Base-by-base conservation (phyloP, 129 eudicot species). In the Dittrichia graveolens region DNA sequence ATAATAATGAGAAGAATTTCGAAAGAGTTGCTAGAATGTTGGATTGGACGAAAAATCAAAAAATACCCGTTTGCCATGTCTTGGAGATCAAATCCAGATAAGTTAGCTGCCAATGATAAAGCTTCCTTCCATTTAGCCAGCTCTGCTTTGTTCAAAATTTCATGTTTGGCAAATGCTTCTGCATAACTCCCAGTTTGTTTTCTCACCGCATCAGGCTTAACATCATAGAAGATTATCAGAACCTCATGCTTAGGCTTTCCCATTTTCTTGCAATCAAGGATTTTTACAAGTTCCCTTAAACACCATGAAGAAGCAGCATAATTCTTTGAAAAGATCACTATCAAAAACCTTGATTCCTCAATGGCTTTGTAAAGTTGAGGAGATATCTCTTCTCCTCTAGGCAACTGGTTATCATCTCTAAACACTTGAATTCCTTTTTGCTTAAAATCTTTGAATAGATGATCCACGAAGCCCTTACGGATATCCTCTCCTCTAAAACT, bases 251-350 rank as follows among this genome's bases (percentile, higher is more conserved):
- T 47, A 1, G 31, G 74, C 12, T 76, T 67, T 12, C 4, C 38
- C 5, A 10, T 16, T 57, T 40, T 18, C 69, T 58, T 70, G 68
- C 76, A 35, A 10, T 79, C 57, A 4, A 73, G 69, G 11, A 79
- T 79, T 59, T 34, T 62, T 5, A 47, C 48, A 2, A 79, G 77
- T 40, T 81, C 81, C n/a, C 69, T 80, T 44, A 81, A 76, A 41
- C 81, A 75, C 85, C 81, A 81, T 19, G 45, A 37, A 5, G 85
- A 81, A 62, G 81, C 60, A 0, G 85, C 85, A 47, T 69, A 81
- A 6, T 71, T 24, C 15, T 75, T 69, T 0, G 85, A 81, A 45
- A 81, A 81, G 5, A 81, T 61, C n/a, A 81, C 46, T 35, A 81
- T 69, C 14, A 66, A 75, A 13, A 45, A 55, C 66, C 74, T 69